These are phyloP conservation scores for Tuber borchii DNA, from an alignment of 495 filamentous ascomycete genomes.

Conservation along the genomic window DNA sequence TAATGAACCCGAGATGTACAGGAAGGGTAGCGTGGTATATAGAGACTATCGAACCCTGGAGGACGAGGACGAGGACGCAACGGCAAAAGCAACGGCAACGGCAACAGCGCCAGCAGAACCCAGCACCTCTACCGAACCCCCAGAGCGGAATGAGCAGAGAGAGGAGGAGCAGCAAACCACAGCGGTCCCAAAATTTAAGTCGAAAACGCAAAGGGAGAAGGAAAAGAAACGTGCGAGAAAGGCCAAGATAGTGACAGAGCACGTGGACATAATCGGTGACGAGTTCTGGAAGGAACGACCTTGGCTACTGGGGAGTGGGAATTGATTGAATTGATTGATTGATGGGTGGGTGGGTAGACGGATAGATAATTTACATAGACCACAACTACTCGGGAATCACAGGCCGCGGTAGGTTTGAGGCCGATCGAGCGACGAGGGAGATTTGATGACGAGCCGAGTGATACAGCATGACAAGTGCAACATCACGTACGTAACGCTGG, in stretches of 20 bases:
- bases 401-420: not conserved
- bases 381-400: not conserved
- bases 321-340: not conserved
- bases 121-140: slow-evolving; percentile 50
- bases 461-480: slow-evolving; percentile 6
- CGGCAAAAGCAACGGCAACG: not conserved
- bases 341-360: slow-evolving; percentile 4
- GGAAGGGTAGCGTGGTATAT: slow-evolving; percentile 85
- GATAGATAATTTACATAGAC: not conserved
- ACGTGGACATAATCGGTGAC: slow-evolving; percentile 88
- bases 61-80: not conserved
- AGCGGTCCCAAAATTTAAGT: slow-evolving; percentile 41
- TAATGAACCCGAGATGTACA: slow-evolving; percentile 84
- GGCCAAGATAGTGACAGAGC: slow-evolving; percentile 68
- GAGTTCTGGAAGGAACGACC: slow-evolving; percentile 83
- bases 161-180: not conserved
- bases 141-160: slow-evolving; percentile 46
- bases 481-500: not conserved
- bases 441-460: slow-evolving; percentile 11
- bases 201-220: slow-evolving; percentile 71
- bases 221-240: slow-evolving; percentile 65
- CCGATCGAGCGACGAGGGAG: not conserved
- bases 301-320: slow-evolving; percentile 58
- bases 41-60: slow-evolving; percentile 56
- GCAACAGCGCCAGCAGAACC: not conserved